phyloP scores from a whole-genome alignment of 2,329 filamentous ascomycete species.

The Neonectria neomacrospora region DNA sequence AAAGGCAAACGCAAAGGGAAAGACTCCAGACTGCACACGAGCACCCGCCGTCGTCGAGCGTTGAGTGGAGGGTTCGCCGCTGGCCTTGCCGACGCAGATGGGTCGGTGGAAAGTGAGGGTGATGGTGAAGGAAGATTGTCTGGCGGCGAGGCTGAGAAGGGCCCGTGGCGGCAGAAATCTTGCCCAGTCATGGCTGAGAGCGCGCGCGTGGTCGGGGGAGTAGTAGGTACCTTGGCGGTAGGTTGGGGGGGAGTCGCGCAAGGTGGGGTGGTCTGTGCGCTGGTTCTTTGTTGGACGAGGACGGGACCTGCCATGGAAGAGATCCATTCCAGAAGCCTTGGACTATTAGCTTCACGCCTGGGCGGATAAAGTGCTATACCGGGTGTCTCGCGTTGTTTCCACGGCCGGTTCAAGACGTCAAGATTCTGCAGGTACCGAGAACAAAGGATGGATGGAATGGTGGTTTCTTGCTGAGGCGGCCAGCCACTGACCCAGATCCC shows the following conservation, averaged over 20 bases:
- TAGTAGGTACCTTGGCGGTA: neutral
- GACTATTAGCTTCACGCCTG: too few species aligned
- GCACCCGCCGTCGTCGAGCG: conserved; percentile 31
- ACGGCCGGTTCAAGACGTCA: too few species aligned
- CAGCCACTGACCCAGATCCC: neutral
- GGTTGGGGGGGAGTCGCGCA: conserved; percentile 11
- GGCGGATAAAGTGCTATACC: neutral
- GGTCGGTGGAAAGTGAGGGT: conserved; percentile 14
- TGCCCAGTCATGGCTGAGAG: conserved; percentile 37
- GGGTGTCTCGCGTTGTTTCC: too few species aligned
- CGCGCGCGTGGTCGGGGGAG: conserved; percentile 17
- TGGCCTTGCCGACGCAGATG: conserved; percentile 35
- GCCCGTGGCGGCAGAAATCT: conserved; percentile 20
- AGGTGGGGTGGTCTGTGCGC: conserved; percentile 21
- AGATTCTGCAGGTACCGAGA: too few species aligned
- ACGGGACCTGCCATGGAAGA: neutral
- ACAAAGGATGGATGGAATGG: too few species aligned
- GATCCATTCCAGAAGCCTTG: too few species aligned
- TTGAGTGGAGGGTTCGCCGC: conserved; percentile 33
- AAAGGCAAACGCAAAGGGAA: conserved; percentile 14
- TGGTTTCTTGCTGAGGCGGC: neutral
- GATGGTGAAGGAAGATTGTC: conserved; percentile 35
- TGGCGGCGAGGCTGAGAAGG: conserved; percentile 41
- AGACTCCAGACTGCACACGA: conserved; percentile 21
- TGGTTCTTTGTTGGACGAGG: neutral